A percentile compares a stretch with the other conserved stretches of the same genome.
These are phyloP conservation scores for Globisporangium yorkense DNA, from an alignment of 352 stramenopile genomes.

Conservation along the genomic window DNA sequence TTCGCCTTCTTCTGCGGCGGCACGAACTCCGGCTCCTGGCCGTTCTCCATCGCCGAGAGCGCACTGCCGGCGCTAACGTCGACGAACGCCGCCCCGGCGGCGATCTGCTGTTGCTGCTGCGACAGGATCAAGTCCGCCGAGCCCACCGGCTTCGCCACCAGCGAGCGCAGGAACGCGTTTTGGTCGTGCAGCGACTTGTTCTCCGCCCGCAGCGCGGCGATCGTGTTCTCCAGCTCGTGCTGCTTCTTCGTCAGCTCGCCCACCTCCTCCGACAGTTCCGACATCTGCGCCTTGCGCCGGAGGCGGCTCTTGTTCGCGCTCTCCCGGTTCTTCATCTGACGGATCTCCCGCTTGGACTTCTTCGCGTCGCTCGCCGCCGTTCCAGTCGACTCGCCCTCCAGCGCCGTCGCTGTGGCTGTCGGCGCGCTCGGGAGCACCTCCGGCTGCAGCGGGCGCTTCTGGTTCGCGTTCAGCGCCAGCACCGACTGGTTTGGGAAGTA, in stretches of 20 bases:
- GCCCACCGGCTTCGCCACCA: constrained; percentile 33
- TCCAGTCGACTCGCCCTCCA: constrained; percentile 1
- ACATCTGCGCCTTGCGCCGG: constrained; percentile 65
- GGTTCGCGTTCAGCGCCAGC: constrained; percentile 27
- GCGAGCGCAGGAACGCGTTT: constrained; percentile 68
- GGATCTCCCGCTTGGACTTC: constrained; percentile 78
- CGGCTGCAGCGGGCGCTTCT: constrained; percentile 45
- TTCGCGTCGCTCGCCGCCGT: constrained; percentile 15
- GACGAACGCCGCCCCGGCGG: constrained; percentile 5
- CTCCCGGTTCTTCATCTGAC: constrained; percentile 85
- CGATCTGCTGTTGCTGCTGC: constrained; percentile 23
- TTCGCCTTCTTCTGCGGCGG: constrained; percentile 30
- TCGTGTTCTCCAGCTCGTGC: constrained; percentile 59
- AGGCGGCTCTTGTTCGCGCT: constrained; percentile 79
- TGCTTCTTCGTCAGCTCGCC: constrained; percentile 61
- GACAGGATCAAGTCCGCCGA: constrained; percentile 10
- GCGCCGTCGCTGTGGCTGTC: constrained; percentile 4
- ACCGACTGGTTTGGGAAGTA: constrained; percentile 34
- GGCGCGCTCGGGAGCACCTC: constrained; percentile 30
- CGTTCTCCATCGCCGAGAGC: constrained; percentile 26
- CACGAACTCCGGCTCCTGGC: constrained; percentile 16
- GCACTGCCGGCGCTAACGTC: background rate
- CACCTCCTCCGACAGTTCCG: constrained; percentile 50
- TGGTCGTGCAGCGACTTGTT: constrained; percentile 80
- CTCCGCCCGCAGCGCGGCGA: constrained; percentile 60